These are phyloP conservation scores for Asterochloris sp. DNA, from an alignment of 139 green algal genomes.

Conservation along the genomic window DNA sequence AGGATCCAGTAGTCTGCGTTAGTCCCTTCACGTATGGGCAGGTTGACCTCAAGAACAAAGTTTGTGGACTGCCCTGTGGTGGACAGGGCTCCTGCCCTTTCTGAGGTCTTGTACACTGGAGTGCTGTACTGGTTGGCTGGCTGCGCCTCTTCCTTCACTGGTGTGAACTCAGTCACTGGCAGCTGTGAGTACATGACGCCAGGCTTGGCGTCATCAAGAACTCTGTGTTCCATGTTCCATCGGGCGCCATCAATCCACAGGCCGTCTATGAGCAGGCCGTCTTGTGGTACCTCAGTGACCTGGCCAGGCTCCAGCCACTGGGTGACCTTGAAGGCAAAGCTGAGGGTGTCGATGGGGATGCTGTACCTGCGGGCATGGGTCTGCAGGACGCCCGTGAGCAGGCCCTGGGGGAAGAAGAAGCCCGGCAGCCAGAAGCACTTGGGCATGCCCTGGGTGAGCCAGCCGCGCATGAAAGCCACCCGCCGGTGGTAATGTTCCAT, in stretches of 20 bases:
- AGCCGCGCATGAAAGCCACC: conserved; percentile 74
- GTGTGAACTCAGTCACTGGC: conserved; percentile 72
- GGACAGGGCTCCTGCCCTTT: conserved; percentile 67
- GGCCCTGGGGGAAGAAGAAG: conserved; percentile 86
- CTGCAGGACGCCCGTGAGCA: conserved; percentile 87
- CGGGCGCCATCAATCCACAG: conserved; percentile 75
- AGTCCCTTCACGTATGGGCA: conserved; percentile 58
- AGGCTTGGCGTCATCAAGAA: conserved; percentile 57
- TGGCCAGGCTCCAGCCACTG: conserved; percentile 14
- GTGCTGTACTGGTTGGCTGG: conserved; percentile 59
- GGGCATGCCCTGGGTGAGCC: conserved; percentile 64
- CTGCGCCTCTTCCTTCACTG: conserved; percentile 36
- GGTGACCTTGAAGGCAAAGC: conserved; percentile 25
- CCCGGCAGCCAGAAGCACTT: conserved; percentile 78
- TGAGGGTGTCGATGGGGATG: conserved; percentile 79
- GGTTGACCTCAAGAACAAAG: conserved; percentile 65
- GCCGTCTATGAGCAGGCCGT: conserved; percentile 71
- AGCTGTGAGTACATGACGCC: conserved; percentile 72
- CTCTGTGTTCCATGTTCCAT: conserved; percentile 42
- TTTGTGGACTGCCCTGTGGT: conserved; percentile 84
- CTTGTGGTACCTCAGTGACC: conserved; percentile 36
- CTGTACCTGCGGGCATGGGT: conserved; percentile 78
- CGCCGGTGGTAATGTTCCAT: conserved; percentile 71
- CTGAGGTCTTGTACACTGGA: conserved; percentile 83
- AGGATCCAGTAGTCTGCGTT: conserved; percentile 68